Base-by-base conservation (phyloP, 2,329 filamentous ascomycete species). In the Diaporthe sp. region DNA sequence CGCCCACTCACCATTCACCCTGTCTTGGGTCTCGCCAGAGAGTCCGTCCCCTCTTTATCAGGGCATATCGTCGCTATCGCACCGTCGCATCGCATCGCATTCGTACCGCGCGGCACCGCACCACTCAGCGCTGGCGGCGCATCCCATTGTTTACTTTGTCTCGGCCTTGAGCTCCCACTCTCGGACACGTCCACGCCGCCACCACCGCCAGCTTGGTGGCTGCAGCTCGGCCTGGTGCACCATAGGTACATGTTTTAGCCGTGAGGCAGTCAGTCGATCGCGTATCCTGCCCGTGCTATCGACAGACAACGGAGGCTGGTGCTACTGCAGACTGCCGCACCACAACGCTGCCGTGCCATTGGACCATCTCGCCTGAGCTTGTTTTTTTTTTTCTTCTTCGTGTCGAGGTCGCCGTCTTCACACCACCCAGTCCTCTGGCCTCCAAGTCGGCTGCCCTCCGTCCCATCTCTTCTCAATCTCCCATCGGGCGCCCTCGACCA, bases 301-400 rank as follows among this genome's bases (percentile, higher is more conserved):
- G 57, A 45, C 64, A 68, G 64, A 68, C 57, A 72, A 64, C 45
- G 50, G 17, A 33, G 60, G 35, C 50, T 45, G 68, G 74, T 72
- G 69, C 69, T 73, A 72, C 72, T 76, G 75, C 75, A 76, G 61
- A 57, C 45, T 68, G 64, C 75, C 72, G 75, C 75, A 72, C 68
- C 75, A 72, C 69, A 76, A 55, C 68, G 68, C n/a, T 30, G 50
- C 47, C 47, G 35, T 57, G 72, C 72, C 64, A 76, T 74, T 76
- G 69, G 75, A 74, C 52, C 35, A 35, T 40, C 61, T 67, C 68
- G 61, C 35, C 72, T n/a, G 28, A 54, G 38, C 42, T 70, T 74
- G 45, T 60, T 71, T 52, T 55, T 75, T 58, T 68, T 17, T 54
- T 38, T 64, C n/a, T 45, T 45, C n/a, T 45, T 52, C 60, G 57